A percentile compares a stretch with the other conserved stretches of the same genome.
These are phyloP conservation scores for Nannochloris sp. DNA, from an alignment of 139 green algal species.

Conservation along the genomic window DNA sequence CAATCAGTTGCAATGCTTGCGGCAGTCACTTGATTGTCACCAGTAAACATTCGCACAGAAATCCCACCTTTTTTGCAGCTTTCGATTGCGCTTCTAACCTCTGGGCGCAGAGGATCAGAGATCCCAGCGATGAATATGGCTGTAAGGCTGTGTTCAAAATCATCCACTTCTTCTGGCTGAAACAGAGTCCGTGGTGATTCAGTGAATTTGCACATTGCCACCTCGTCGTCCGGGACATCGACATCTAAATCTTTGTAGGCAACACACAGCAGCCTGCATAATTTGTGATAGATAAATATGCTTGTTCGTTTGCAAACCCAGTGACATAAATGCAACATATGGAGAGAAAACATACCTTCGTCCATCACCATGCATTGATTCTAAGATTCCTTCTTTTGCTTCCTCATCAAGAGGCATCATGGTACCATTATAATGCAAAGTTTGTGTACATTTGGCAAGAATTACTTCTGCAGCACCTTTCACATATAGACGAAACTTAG, in stretches of 20 bases:
- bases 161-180: conserved; percentile 12
- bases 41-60: conserved; percentile 92
- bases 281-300: neutral
- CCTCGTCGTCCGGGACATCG: neutral
- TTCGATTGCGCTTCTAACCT: conserved; percentile 63
- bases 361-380: conserved; percentile 24
- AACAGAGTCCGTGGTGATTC: neutral
- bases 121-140: conserved; percentile 55
- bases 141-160: conserved; percentile 29
- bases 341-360: neutral
- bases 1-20: conserved; percentile 71
- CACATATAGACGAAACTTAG: conserved; percentile 35
- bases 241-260: conserved; percentile 56
- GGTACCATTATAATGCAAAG: conserved; percentile 18
- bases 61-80: conserved; percentile 80
- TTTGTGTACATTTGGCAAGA: conserved; percentile 56
- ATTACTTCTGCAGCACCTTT: conserved; percentile 91
- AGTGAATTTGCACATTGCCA: neutral
- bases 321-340: neutral
- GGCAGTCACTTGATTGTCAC: conserved; percentile 83
- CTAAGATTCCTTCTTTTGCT: conserved; percentile 27
- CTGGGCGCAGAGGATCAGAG: conserved; percentile 68
- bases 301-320: neutral
- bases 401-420: conserved; percentile 22
- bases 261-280: conserved; percentile 55